Base-by-base conservation (phyloP, 2,329 filamentous ascomycete species). In the Exophiala oligosperma region DNA sequence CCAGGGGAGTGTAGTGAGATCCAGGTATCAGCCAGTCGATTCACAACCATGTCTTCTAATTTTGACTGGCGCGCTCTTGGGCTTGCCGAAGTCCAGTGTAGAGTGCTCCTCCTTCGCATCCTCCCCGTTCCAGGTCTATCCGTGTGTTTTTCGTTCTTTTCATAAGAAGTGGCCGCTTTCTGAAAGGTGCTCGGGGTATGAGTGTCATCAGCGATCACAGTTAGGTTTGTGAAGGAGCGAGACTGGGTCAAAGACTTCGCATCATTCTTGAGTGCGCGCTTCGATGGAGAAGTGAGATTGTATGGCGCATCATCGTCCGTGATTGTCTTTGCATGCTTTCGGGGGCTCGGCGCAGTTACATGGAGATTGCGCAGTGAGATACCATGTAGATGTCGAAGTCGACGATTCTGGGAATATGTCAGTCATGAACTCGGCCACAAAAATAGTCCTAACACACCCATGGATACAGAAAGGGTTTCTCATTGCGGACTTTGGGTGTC, bases 301-400 rank as follows among this genome's bases (percentile, higher is more conserved):
- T 87, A 87, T 32, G 91, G 84, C 35, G 88, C 82, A 32, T 86
- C 88, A 67, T 92, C 84, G 67, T 88, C 92, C 74, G 93, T 90
- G 68, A 89, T 87, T 40, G 90, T 88, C 73, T 81, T 83, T 12
- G 79, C 77, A 52, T 79, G 79, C 38, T 71, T 64, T 59, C 81
- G 77, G 68, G 76, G 77, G 63, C 78, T 77, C 58, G 79, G 77
- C 62, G 78, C 79, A 24, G 78, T 79, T 65, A 96, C 86, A 61
- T 85, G 86, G 44, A 97, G 79, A 73, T 97, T 97, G 57, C 93
- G 90, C 52, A 97, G 77, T 56, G 90, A 93, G 66, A 97, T 85
- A 65, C 91, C 91, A 68, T 90, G 87, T 3, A 97, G 82, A 77
- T 97, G 92, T 54, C 93, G 87, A 53, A 97, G 81, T 72, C 89